These are phyloP conservation scores for Chaetomium sp. DNA, from an alignment of 2,329 filamentous ascomycete species.

Conservation along the genomic window DNA sequence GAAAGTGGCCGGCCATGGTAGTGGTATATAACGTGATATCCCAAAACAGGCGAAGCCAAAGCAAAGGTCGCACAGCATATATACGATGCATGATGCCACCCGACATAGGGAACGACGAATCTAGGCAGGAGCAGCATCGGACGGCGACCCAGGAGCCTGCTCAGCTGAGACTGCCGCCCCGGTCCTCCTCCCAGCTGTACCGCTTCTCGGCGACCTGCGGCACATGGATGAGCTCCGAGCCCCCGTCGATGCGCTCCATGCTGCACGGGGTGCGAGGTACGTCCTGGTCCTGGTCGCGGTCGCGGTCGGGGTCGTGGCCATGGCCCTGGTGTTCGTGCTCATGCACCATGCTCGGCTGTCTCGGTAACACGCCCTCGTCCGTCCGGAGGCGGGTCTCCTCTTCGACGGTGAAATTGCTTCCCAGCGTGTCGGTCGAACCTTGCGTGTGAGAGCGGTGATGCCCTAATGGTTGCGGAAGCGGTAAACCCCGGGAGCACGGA, in stretches of 20 bases:
- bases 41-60: background rate
- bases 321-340: slow-evolving; percentile 2
- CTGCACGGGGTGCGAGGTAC: slow-evolving; percentile 37
- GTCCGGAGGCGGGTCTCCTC: slow-evolving; percentile 45
- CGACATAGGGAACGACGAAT: background rate
- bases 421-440: slow-evolving; percentile 49
- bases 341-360: slow-evolving; percentile 30
- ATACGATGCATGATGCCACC: background rate
- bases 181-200: slow-evolving; percentile 53
- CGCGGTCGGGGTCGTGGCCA: slow-evolving; percentile 19
- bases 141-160: background rate
- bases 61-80: background rate
- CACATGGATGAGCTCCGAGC: slow-evolving; percentile 52
- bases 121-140: background rate
- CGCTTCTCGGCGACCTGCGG: slow-evolving; percentile 53
- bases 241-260: slow-evolving; percentile 48
- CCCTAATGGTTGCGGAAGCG: slow-evolving; percentile 17
- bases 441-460: slow-evolving; percentile 31
- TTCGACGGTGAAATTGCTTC: slow-evolving; percentile 60
- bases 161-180: slow-evolving; percentile 9
- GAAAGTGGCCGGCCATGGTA: slow-evolving; percentile 3
- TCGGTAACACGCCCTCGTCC: slow-evolving; percentile 34
- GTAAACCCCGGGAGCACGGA: slow-evolving; percentile 28
- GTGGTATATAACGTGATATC: slow-evolving; percentile 13
- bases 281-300: slow-evolving; percentile 20